Evolutionary conservation across 1,139 yeast genomes (phyloP), one percentile per base, ranked within the genome.

Genomic region (Candida neerlandica): DNA sequence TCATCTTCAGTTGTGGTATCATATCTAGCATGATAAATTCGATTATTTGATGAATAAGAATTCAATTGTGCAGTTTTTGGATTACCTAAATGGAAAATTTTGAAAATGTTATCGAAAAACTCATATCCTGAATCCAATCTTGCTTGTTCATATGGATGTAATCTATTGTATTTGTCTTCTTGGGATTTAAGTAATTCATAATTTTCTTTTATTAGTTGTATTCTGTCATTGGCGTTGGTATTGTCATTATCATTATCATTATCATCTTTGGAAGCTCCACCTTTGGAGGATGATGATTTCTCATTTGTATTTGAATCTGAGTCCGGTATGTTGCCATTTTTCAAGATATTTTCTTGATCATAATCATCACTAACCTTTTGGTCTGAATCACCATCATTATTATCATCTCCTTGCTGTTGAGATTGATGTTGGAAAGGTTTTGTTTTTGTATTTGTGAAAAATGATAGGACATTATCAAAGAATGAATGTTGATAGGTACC

Each of bases 21-120:
- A 55, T 75, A 79, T 35, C 84, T 69, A 0, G 83, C 82, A 55
- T 77, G 80, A 56, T 75, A 77, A 23, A 78, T 77, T 48, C 81
- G 60, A 16, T 77, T 69, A 0, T 66, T 63, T 2, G 71, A 60
- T 21, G 60, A 61, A 56, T 78, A 80, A 15, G 62, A 66, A 32
- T 67, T 65, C 41, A 79, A 40, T 30, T 44, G 44, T 12, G 40
- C 23, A 12, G 50, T 49, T 11, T 58, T 52, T 2, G 83, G 83
- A 53, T 67, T 67, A 6, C 77, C 78, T 10, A 66, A 58, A 47
- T 69, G 62, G 47, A 78, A 58, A 3, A 66, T 64, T 6, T 66
- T 63, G 55, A 79, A 77, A 7, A 78, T 69, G 3, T 54, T 51
- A 29, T 64, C 63, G 55, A 66, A 73, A 55, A 72, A 78, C 19